Percentiles rank a stretch among this genome's conserved stretches.
Evolutionary conservation across 2,329 filamentous ascomycete species (phyloP).

Genomic region (Sporothrix variecibatus): DNA sequence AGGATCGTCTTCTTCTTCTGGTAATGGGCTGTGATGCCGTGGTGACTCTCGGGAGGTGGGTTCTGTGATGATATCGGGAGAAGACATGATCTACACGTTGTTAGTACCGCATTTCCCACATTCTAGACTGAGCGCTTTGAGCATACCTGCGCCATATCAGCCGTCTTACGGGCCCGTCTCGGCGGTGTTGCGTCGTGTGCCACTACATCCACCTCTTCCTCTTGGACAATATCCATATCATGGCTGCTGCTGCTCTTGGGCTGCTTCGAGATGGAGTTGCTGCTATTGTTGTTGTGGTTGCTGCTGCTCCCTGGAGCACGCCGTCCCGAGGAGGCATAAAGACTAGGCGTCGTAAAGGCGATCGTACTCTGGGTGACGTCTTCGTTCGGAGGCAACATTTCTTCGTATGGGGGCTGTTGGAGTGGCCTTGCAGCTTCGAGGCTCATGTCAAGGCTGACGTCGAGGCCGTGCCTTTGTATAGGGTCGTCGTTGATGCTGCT

Average conservation of each 20-base stretch:
- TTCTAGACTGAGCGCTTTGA: background rate
- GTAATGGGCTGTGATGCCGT: background rate
- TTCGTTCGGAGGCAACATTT: constrained; percentile 35
- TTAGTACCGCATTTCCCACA: background rate
- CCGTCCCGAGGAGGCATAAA: constrained; percentile 32
- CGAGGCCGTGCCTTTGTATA: background rate
- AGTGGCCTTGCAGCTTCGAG: too few species aligned
- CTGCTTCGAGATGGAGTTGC: background rate
- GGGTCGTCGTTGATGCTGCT: constrained; percentile 23
- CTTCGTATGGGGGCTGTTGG: background rate
- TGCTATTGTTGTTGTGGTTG: background rate
- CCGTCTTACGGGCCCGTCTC: background rate
- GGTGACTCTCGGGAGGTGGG: background rate
- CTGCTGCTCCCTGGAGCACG: background rate
- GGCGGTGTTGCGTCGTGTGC: background rate
- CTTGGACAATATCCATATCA: background rate
- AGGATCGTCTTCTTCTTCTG: background rate
- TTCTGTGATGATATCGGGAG: constrained; percentile 34
- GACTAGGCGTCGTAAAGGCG: constrained; percentile 43
- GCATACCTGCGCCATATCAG: background rate
- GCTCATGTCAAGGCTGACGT: background rate
- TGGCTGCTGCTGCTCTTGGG: background rate
- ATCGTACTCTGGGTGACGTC: constrained; percentile 37
- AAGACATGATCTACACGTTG: constrained; percentile 31
- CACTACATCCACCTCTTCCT: background rate